phyloP scores from a whole-genome alignment of 164 flowering plant genomes.

The Nymphaea thermarum region DNA sequence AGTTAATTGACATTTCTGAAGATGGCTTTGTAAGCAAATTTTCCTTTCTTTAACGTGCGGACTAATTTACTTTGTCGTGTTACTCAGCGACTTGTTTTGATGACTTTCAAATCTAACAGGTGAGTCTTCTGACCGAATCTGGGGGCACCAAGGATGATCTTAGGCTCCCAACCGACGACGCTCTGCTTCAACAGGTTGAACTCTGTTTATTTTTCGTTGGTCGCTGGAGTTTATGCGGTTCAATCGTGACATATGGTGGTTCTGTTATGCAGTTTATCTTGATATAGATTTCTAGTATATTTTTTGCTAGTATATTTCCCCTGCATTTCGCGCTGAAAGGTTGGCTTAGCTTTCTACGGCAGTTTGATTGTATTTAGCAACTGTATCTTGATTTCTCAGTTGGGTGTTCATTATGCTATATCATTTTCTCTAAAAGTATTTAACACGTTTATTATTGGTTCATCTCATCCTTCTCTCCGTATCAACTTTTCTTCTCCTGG shows the following conservation, averaged over 20 bases:
- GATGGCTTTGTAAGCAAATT: slow-evolving; percentile 18
- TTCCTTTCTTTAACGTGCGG: not conserved
- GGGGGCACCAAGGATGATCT: slow-evolving; percentile 17
- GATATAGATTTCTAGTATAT: not conserved
- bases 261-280: not conserved
- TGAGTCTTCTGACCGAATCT: slow-evolving; percentile 14
- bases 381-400: too few species aligned
- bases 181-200: slow-evolving; percentile 8
- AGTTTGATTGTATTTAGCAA: too few species aligned
- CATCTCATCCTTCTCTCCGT: too few species aligned
- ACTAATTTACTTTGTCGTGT: not conserved
- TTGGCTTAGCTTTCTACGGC: too few species aligned
- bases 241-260: not conserved
- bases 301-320: too few species aligned
- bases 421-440: too few species aligned
- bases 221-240: not conserved
- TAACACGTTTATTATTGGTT: too few species aligned
- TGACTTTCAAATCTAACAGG: slow-evolving; percentile 5
- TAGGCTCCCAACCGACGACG: slow-evolving; percentile 15
- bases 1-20: slow-evolving; percentile 31
- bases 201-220: not conserved
- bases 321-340: too few species aligned
- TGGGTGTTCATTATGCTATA: too few species aligned
- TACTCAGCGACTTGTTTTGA: not conserved
- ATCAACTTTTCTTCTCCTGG: too few species aligned